These are phyloP conservation scores for Cylindrodendrum hubeiense DNA, from an alignment of 2,329 filamentous ascomycete species.

Conservation along the genomic window DNA sequence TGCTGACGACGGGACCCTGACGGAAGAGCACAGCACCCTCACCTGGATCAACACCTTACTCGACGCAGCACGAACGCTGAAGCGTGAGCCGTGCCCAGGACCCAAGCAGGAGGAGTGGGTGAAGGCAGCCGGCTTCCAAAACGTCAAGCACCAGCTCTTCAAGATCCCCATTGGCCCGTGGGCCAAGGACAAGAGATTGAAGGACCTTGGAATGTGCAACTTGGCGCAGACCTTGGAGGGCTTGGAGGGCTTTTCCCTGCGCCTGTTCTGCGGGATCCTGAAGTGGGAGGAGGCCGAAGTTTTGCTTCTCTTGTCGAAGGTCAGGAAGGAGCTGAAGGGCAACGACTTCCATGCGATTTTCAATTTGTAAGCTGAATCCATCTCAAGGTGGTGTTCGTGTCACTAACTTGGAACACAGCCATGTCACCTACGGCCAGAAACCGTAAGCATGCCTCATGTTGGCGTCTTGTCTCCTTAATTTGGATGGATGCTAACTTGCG, in stretches of 20 bases:
- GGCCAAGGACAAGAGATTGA: conserved; percentile 48
- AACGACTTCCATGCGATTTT: conserved; percentile 12
- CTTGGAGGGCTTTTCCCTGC: conserved; percentile 18
- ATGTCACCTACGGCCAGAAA: conserved; percentile 29
- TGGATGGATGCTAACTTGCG: neutral
- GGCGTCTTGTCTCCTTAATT: neutral
- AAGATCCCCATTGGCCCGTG: conserved; percentile 52
- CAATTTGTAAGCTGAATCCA: conserved; percentile 20
- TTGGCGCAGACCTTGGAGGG: conserved; percentile 22
- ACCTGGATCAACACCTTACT: conserved; percentile 40
- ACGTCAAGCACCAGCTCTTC: conserved; percentile 46
- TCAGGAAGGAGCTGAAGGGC: conserved; percentile 17
- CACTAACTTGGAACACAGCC: neutral
- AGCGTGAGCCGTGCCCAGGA: conserved; percentile 42
- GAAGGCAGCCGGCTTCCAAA: conserved; percentile 50
- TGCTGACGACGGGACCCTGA: conserved; percentile 46
- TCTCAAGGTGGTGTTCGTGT: neutral
- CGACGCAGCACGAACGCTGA: conserved; percentile 26
- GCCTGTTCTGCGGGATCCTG: conserved; percentile 21
- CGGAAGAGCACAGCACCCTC: conserved; percentile 29
- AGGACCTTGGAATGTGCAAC: conserved; percentile 48
- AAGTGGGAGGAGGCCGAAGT: conserved; percentile 18
- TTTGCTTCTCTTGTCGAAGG: conserved; percentile 11
- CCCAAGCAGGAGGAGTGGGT: conserved; percentile 46
- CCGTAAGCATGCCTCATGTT: neutral